A percentile compares a stretch with the other conserved stretches of the same genome.
Evolutionary conservation across 345 rosid genomes (phyloP).

Genomic region (Lepidium sativum): DNA sequence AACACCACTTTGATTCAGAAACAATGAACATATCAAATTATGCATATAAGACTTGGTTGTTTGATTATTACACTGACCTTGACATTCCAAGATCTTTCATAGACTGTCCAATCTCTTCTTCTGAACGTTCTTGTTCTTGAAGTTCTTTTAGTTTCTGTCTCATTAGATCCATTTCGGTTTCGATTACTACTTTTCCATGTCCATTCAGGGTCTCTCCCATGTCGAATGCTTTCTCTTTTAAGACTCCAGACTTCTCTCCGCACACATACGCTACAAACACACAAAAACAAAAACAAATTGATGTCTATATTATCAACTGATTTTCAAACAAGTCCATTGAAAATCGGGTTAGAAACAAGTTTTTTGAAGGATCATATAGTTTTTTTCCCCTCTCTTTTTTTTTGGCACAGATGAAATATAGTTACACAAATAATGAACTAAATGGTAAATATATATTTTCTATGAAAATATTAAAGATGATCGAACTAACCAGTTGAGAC

Average conservation of each 20-base stretch:
- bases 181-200: conserved; percentile 24
- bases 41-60: too few relatives aligned
- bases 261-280: conserved; percentile 47
- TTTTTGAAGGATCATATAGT: too few relatives aligned
- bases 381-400: too few relatives aligned
- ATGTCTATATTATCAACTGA: too few relatives aligned
- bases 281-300: background rate
- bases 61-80: conserved; percentile 25
- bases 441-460: too few relatives aligned
- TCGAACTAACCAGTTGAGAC: conserved; percentile 21
- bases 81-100: conserved; percentile 47
- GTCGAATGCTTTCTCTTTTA: conserved; percentile 27
- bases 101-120: conserved; percentile 17
- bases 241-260: conserved; percentile 40
- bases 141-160: conserved; percentile 31
- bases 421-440: too few relatives aligned
- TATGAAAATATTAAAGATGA: background rate
- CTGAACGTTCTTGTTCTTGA: conserved; percentile 2
- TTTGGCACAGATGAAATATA: too few relatives aligned
- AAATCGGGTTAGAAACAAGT: too few relatives aligned
- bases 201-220: conserved; percentile 40
- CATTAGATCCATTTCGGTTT: conserved; percentile 26
- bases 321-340: too few relatives aligned
- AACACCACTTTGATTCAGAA: too few relatives aligned
- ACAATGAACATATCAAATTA: too few relatives aligned